A percentile compares a stretch with the other conserved stretches of the same genome.
Conservation (phyloP, 1,284 basidiomycete genomes). For the Stereum hirsutum region DNA sequence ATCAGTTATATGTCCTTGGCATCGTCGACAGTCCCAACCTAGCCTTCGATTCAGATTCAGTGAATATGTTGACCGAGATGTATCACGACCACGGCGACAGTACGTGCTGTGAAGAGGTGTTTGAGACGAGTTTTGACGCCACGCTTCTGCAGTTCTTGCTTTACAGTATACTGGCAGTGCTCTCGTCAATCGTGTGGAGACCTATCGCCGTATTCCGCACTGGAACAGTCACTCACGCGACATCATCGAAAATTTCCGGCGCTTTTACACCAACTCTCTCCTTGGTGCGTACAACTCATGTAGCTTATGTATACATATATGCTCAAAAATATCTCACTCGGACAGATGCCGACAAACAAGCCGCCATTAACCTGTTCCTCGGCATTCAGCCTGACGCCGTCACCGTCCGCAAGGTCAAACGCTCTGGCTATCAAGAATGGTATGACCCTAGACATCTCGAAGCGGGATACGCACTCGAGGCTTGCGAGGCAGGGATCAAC, state of each 20-base stretch:
- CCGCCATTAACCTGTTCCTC: constrained; percentile 95
- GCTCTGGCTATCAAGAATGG: constrained; percentile 76
- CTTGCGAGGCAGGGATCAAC: constrained; percentile 44
- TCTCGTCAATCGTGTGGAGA: constrained; percentile 94
- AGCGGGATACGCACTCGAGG: constrained; percentile 46
- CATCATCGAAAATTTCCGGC: constrained; percentile 92
- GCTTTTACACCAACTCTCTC: constrained; percentile 95
- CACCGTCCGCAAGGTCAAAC: constrained; percentile 34
- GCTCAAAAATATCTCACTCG: not conserved
- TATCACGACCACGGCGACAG: constrained; percentile 97
- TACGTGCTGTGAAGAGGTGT: constrained; percentile 26
- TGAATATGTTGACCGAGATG: constrained; percentile 98
- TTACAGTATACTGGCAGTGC: constrained; percentile 96
- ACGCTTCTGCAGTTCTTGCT: constrained; percentile 67
- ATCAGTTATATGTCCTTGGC: constrained; percentile 94
- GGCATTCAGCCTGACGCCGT: constrained; percentile 64
- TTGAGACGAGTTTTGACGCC: constrained; percentile 1
- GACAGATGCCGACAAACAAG: constrained; percentile 93
- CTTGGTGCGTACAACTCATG: constrained; percentile 48
- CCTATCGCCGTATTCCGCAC: constrained; percentile 91
- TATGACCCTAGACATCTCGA: constrained; percentile 66
- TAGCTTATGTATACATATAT: not conserved
- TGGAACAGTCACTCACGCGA: constrained; percentile 98
- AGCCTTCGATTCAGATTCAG: constrained; percentile 90
- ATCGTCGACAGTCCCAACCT: constrained; percentile 79